Evolutionary conservation across 768 basidiomycete genomes (phyloP), one percentile per base, ranked within the genome.

Genomic region (Holtermannia corniformis): DNA sequence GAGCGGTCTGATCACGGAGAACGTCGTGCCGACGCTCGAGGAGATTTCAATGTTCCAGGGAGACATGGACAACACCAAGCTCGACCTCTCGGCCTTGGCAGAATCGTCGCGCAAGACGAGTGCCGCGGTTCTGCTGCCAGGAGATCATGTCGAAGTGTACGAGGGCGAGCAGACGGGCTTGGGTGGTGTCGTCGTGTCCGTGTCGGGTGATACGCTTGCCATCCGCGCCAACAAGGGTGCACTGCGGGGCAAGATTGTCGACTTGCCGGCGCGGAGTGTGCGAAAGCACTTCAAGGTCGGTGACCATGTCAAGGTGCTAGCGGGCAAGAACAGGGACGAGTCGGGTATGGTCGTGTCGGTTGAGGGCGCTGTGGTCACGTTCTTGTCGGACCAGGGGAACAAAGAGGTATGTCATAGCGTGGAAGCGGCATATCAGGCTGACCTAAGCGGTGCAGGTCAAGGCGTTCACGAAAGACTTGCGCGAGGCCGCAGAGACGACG

Each of bases 261-360:
- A 72, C 49, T 57, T 72, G 10, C 65, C 67, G 0, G 87, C 88
- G 0, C 78, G 86, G 50, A 86, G 86, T 68, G 91, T 97, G 2
- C 78, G 92, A 63, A 99, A 99, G 75, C 78, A 85, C 42, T 97
- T 99, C 78, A 91, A 89, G 69, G 80, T 90, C 51, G 95, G 95
- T 65, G 93, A 97, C 73, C 95, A 99, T 64, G 90, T 99, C 73
- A 97, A 97, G 75, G 93, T 97, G 52, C 90, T 97, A 83, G 79
- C 83, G 14, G 95, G 95, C 21, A 84, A 90, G 72, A 95, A 96
- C 66, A 81, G 82, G 5, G 88, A 95, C 64, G 92, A 95, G 72
- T 92, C 91, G 2, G 95, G 95, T 75, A 78, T 97, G 62, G 93
- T 99, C 32, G 86, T 97, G 21, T 85, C 89, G 20, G 78, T 85